Evolutionary conservation across 179 eudicot genomes (phyloP), one percentile per base, ranked within the genome.

Genomic region (Vitellaria paradoxa): DNA sequence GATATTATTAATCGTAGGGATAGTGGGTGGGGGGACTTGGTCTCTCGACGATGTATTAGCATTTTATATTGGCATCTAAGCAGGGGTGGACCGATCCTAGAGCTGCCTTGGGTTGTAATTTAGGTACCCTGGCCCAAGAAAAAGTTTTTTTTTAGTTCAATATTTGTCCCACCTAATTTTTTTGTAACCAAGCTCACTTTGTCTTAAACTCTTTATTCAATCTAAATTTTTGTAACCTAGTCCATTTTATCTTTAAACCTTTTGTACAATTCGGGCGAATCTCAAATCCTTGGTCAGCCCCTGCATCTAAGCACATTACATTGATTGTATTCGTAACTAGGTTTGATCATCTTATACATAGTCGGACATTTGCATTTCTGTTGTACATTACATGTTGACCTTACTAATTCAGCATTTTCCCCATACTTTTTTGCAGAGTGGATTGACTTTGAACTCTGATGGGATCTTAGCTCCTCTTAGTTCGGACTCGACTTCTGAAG

Each of bases 391-490:
- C 13, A 4, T 18, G 45, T 3, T 40, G 49, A 11, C 23, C 15
- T 6, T 5, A 65, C 47, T 65, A 68, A 78, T 55, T 53, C 9
- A 46, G 9, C 30, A 12, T 6, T 24, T 75, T 57, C 12, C 45
- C n/a, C 20, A 12, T 21, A 8, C 26, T 26, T 15, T 47, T 49
- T 76, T 76, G 90, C 94, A 96, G 99, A 96, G 98, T 69, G 96
- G 94, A 75, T 85, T 94, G 84, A 91, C 91, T 45, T 80, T 96
- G 46, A 92, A 86, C 84, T 84, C 98, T 10, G 98, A 96, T 4
- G 97, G 94, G 75, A 87, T 92, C 47, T 82, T 94, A 76, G 93
- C 94, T 57, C 87, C 99, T 20, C 85, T 96, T 49, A 60, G 79
- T 17, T 57, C 88, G 13, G 96, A 91, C 73, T 85, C 89, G 84